Percentiles rank a stretch among this genome's conserved stretches.
Conservation (phyloP, 148 eudicot species). For the Fagopyrum homotropicum region DNA sequence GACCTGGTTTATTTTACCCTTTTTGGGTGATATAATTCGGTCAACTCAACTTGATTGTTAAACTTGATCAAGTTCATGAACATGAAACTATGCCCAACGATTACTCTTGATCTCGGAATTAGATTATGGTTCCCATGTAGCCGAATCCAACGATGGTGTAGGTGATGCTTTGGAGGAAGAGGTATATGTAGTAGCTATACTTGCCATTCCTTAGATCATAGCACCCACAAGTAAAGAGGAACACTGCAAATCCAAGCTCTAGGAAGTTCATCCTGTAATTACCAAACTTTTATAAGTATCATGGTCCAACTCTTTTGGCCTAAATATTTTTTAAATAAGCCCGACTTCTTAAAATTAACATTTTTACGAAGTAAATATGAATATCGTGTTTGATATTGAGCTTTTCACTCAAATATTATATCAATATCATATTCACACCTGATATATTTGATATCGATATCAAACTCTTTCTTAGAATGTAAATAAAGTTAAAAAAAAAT, state of each 20-base stretch:
- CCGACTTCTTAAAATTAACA: not conserved
- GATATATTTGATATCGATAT: too few relatives aligned
- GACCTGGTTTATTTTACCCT: not conserved
- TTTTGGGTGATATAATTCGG: not conserved
- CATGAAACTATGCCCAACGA: not conserved
- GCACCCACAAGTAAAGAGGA: slow-evolving; percentile 73
- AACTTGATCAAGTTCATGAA: not conserved
- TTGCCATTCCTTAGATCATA: slow-evolving; percentile 70
- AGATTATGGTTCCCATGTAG: slow-evolving; percentile 80
- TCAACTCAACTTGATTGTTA: not conserved
- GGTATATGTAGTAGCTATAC: slow-evolving; percentile 72
- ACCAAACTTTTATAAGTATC: not conserved
- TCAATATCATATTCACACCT: too few relatives aligned
- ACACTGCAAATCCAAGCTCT: slow-evolving; percentile 71
- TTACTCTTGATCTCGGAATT: not conserved
- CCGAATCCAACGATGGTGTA: slow-evolving; percentile 86
- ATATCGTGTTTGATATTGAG: too few relatives aligned
- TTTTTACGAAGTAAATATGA: not conserved
- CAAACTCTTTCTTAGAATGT: not conserved
- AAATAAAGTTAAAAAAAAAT: not conserved
- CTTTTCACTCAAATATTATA: too few relatives aligned
- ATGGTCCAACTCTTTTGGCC: not conserved
- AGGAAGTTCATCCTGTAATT: slow-evolving; percentile 53
- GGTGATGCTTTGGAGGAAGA: slow-evolving; percentile 78
- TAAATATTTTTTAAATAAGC: not conserved